Conservation (phyloP, 108 stramenopile species). For the Pseudonitzschia pungens region DNA sequence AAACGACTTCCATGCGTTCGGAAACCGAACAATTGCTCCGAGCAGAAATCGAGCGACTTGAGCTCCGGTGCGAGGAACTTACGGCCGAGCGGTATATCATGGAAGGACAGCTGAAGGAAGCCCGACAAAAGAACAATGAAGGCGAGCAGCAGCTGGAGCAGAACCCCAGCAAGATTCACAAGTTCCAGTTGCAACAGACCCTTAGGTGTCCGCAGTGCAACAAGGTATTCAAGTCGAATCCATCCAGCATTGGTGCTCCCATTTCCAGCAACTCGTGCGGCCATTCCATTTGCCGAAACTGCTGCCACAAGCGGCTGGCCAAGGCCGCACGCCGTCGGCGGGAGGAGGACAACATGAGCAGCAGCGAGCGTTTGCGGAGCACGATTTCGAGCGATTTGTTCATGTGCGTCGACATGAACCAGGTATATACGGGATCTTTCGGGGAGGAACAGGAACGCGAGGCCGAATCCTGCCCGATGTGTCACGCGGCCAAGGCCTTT, state of each 20-base stretch:
- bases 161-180: slow-evolving; percentile 9
- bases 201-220: slow-evolving; percentile 20
- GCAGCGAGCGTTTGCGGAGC: slow-evolving; percentile 4
- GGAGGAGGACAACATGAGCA: background rate
- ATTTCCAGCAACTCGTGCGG: slow-evolving; percentile 30
- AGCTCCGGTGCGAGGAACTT: slow-evolving; percentile 8
- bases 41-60: slow-evolving; percentile 2
- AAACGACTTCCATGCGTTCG: background rate
- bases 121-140: background rate
- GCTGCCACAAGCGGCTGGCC: background rate
- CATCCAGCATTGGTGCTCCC: slow-evolving; percentile 8
- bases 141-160: background rate
- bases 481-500: slow-evolving; percentile 22
- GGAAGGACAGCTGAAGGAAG: slow-evolving; percentile 19
- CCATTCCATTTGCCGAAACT: slow-evolving; percentile 31
- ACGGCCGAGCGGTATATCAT: slow-evolving; percentile 10
- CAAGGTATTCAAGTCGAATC: slow-evolving; percentile 17
- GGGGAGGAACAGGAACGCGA: slow-evolving; percentile 1
- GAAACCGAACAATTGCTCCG: slow-evolving; percentile 14
- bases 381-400: slow-evolving; percentile 15
- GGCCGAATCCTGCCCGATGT: slow-evolving; percentile 25
- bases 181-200: slow-evolving; percentile 26
- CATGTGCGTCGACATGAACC: slow-evolving; percentile 15
- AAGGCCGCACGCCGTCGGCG: background rate
- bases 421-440: slow-evolving; percentile 1